Conservation (phyloP, 345 rosid genomes). For the Sonneratia alba region DNA sequence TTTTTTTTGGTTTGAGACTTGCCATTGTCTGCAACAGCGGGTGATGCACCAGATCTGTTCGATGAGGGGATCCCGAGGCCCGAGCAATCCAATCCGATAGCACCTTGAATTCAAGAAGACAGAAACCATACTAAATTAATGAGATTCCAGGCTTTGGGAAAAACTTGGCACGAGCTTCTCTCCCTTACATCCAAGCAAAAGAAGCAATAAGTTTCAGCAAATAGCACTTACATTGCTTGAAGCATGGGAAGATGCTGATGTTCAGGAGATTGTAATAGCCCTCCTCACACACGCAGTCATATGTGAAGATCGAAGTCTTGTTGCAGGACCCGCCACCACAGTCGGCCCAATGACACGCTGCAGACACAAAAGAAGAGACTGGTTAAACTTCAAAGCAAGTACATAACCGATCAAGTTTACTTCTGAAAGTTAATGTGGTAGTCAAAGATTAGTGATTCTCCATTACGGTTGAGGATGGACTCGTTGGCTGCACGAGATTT, state of each 20-base stretch:
- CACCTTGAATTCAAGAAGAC: slow-evolving; percentile 32
- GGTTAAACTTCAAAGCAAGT: too few relatives aligned
- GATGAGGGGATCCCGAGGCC: slow-evolving; percentile 41
- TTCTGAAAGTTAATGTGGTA: too few relatives aligned
- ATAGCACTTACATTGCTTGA: slow-evolving; percentile 45
- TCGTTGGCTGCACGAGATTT: slow-evolving; percentile 22
- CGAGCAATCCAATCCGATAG: slow-evolving; percentile 63
- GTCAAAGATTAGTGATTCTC: not conserved
- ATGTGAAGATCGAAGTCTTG: slow-evolving; percentile 30
- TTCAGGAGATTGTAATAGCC: slow-evolving; percentile 51
- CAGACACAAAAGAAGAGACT: not conserved
- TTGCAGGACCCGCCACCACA: slow-evolving; percentile 74
- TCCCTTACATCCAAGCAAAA: not conserved
- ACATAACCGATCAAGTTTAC: too few relatives aligned
- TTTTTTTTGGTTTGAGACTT: not conserved
- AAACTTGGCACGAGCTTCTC: too few relatives aligned
- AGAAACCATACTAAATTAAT: not conserved
- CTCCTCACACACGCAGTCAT: slow-evolving; percentile 37
- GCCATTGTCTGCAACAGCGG: slow-evolving; percentile 38
- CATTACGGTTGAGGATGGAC: slow-evolving; percentile 48
- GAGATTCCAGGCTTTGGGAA: not conserved
- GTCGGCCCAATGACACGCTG: slow-evolving; percentile 62
- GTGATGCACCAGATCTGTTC: slow-evolving; percentile 26
- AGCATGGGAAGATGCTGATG: slow-evolving; percentile 56
- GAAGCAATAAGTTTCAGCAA: not conserved